These are phyloP conservation scores for Pugionium cornutum DNA, from an alignment of 345 rosid species.

Conservation along the genomic window DNA sequence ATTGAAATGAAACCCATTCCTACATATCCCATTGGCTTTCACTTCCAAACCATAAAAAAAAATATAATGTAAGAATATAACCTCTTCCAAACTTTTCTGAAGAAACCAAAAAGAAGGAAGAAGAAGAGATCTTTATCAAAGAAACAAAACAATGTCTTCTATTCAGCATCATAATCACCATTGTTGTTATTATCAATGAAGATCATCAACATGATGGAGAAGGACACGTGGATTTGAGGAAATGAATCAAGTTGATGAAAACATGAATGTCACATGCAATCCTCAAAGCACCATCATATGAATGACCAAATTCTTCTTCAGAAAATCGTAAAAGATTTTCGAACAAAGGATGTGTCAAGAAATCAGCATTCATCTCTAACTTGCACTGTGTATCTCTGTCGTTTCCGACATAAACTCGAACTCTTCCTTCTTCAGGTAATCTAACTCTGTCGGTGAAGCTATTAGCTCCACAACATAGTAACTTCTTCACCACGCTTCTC, in stretches of 20 bases:
- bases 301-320: constrained; percentile 47
- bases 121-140: constrained; percentile 12
- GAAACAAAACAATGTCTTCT: no score
- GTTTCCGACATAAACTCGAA: constrained; percentile 46
- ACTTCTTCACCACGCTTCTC: constrained; percentile 46
- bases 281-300: constrained; percentile 52
- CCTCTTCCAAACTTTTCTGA: constrained; percentile 2
- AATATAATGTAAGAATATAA: neutral
- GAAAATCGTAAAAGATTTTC: constrained; percentile 46
- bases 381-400: constrained; percentile 45
- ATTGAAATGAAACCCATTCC: constrained; percentile 12
- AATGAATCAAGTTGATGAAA: constrained; percentile 45
- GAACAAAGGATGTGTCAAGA: constrained; percentile 51
- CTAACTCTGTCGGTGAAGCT: constrained; percentile 28
- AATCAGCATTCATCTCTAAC: constrained; percentile 50
- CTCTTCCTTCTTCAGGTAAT: constrained; percentile 41
- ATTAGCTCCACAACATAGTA: constrained; percentile 51
- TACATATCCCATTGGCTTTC: constrained; percentile 8
- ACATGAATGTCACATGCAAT: constrained; percentile 52
- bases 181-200: constrained; percentile 25
- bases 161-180: no score
- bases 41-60: neutral
- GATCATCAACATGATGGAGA: neutral
- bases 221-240: constrained; percentile 45
- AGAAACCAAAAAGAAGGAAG: neutral